Evolutionary conservation across 192 early-diverging fungal genomes (phyloP).

Genomic region (Entophlyctis helioformis): DNA sequence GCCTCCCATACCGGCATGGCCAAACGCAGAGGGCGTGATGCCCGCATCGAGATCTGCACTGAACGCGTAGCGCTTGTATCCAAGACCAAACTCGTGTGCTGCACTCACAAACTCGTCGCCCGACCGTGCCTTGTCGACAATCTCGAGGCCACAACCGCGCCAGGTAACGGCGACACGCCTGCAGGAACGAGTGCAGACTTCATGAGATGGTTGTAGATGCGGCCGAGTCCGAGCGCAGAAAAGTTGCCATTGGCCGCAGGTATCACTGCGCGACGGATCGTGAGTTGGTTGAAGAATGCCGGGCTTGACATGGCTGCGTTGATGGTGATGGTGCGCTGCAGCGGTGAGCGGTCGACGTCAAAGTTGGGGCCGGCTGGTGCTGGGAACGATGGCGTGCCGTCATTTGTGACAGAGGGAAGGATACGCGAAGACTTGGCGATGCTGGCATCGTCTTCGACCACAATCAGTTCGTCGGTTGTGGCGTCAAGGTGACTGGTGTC

Average conservation of each 20-base stretch:
- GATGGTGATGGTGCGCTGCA: not conserved
- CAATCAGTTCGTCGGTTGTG: not conserved
- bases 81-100: not conserved
- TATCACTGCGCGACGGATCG: conserved; percentile 9
- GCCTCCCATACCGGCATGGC: conserved; percentile 16
- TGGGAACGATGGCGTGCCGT: not conserved
- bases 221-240: conserved; percentile 8
- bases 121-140: not conserved
- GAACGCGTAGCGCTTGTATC: not conserved
- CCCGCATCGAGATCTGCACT: not conserved
- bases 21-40: conserved; percentile 1
- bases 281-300: conserved; percentile 15
- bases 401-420: too few species aligned
- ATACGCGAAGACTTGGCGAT: too few species aligned
- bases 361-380: not conserved
- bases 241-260: conserved; percentile 22
- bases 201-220: conserved; percentile 5
- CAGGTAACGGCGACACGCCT: not conserved
- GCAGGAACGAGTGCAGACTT: not conserved
- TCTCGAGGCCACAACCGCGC: too few species aligned
- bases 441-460: too few species aligned
- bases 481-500: too few species aligned
- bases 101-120: not conserved
- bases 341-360: not conserved
- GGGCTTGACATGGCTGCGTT: conserved; percentile 9